Percentiles rank a stretch among this genome's conserved stretches.
These are phyloP conservation scores for Microdochium trichocladiopsis DNA, from an alignment of 2,329 filamentous ascomycete genomes.

Conservation along the genomic window DNA sequence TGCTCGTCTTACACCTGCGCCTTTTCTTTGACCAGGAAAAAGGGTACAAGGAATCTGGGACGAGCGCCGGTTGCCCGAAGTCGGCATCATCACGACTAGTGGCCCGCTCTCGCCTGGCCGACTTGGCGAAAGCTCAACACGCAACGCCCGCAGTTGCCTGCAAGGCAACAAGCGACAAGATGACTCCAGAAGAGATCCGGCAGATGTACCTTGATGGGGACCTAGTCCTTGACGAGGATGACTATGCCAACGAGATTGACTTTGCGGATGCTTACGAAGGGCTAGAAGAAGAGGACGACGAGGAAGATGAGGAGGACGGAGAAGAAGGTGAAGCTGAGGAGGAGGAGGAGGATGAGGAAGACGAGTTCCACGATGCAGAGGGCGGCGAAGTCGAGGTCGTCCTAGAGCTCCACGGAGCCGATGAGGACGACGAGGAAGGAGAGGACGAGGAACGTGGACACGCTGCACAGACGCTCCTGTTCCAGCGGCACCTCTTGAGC, in stretches of 20 bases:
- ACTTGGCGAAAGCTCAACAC: too few species aligned
- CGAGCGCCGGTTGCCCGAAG: too few species aligned
- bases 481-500: neutral
- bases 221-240: constrained; percentile 14
- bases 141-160: neutral
- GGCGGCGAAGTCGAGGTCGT: constrained; percentile 18
- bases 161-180: neutral
- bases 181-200: constrained; percentile 5
- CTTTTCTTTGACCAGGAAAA: too few species aligned
- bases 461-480: constrained; percentile 4
- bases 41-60: too few species aligned
- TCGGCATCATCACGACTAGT: too few species aligned
- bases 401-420: constrained; percentile 3
- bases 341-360: constrained; percentile 13
- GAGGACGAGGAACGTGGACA: constrained; percentile 18
- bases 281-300: constrained; percentile 11
- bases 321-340: constrained; percentile 6
- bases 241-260: constrained; percentile 14
- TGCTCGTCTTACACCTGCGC: too few species aligned
- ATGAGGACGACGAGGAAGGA: constrained; percentile 19
- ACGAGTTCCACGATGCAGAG: constrained; percentile 20
- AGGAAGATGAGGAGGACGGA: constrained; percentile 18
- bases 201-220: constrained; percentile 2
- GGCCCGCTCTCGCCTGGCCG: too few species aligned
- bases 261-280: constrained; percentile 11